Evolutionary conservation across 1,139 yeast species (phyloP).

Genomic region (Wickerhamomyces sp.): DNA sequence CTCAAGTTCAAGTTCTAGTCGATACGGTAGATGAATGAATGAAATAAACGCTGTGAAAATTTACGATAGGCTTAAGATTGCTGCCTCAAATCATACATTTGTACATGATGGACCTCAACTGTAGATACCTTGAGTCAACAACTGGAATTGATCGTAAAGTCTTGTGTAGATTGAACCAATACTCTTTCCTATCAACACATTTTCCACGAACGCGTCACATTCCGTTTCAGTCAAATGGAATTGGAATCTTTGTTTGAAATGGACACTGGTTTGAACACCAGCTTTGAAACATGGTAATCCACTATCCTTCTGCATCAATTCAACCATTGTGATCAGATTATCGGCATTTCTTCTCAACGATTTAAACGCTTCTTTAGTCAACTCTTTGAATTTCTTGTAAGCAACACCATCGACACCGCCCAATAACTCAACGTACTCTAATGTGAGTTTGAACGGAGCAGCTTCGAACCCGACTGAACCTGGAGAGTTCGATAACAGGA

Average conservation of each 20-base stretch:
- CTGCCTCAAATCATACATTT: neutral
- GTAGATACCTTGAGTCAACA: conserved; percentile 91
- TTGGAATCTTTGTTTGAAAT: conserved; percentile 76
- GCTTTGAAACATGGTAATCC: conserved; percentile 85
- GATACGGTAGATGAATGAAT: too few relatives aligned
- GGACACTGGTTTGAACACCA: conserved; percentile 77
- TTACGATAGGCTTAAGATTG: too few relatives aligned
- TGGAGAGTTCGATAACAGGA: conserved; percentile 85
- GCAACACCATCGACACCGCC: conserved; percentile 69
- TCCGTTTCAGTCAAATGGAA: conserved; percentile 69
- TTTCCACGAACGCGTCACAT: conserved; percentile 72
- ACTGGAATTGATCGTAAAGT: conserved; percentile 89
- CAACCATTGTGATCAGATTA: conserved; percentile 74
- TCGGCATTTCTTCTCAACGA: conserved; percentile 68
- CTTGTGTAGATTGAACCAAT: conserved; percentile 87
- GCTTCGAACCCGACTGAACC: conserved; percentile 97
- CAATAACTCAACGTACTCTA: conserved; percentile 78
- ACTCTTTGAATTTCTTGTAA: conserved; percentile 51
- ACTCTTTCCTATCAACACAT: conserved; percentile 67
- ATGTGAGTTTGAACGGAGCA: conserved; percentile 89
- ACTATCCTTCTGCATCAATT: conserved; percentile 89
- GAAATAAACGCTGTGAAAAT: too few relatives aligned
- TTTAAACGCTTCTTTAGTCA: conserved; percentile 69
- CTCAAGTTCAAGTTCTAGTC: conserved; percentile 21
- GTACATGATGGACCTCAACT: conserved; percentile 30